These are phyloP conservation scores for Lepraria neglecta DNA, from an alignment of 495 filamentous ascomycete genomes.

Conservation along the genomic window DNA sequence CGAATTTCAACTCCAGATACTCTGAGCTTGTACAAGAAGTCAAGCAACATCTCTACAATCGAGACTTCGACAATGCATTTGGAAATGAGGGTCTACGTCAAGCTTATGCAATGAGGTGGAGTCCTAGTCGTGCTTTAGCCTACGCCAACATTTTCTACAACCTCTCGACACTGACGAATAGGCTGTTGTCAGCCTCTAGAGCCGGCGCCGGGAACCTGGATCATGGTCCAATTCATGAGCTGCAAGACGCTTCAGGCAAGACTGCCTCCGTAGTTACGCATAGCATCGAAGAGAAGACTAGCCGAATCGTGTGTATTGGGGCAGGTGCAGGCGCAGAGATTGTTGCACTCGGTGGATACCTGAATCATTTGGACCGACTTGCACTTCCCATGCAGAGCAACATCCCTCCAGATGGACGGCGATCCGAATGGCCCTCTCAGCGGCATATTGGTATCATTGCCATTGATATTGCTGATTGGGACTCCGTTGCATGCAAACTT, in stretches of 20 bases:
- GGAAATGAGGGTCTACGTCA: slow-evolving; percentile 57
- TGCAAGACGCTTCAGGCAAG: not conserved
- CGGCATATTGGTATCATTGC: slow-evolving; percentile 49
- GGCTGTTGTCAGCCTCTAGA: not conserved
- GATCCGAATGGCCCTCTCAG: not conserved
- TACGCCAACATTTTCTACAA: slow-evolving; percentile 46
- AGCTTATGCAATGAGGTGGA: slow-evolving; percentile 85
- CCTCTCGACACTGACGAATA: slow-evolving; percentile 18
- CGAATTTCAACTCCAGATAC: slow-evolving; percentile 35
- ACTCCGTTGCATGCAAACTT: slow-evolving; percentile 50
- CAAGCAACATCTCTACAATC: slow-evolving; percentile 74
- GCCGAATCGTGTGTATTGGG: slow-evolving; percentile 61
- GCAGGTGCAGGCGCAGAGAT: slow-evolving; percentile 84
- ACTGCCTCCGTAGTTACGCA: not conserved
- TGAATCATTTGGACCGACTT: slow-evolving; percentile 14
- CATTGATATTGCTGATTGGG: slow-evolving; percentile 79
- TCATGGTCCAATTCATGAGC: not conserved
- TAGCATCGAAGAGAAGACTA: not conserved
- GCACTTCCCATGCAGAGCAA: not conserved
- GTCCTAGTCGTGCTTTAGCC: slow-evolving; percentile 70
- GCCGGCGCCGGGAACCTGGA: not conserved
- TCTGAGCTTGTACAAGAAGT: slow-evolving; percentile 63
- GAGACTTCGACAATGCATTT: slow-evolving; percentile 79
- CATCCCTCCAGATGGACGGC: not conserved
- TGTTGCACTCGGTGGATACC: slow-evolving; percentile 57